These are phyloP conservation scores for Microcyclospora pomicola DNA, from an alignment of 2,329 filamentous ascomycete genomes.

Conservation along the genomic window DNA sequence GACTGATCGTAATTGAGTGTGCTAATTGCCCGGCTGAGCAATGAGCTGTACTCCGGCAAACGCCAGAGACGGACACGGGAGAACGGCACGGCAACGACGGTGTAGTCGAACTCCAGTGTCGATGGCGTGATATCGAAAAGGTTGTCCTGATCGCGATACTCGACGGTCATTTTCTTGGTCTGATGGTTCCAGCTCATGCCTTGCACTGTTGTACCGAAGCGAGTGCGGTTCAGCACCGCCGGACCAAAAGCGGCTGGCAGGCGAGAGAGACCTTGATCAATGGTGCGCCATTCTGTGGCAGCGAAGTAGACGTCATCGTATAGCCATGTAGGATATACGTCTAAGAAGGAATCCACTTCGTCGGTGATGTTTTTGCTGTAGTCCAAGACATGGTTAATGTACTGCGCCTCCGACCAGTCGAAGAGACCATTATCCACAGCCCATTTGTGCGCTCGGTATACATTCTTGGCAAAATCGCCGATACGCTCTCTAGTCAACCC, in stretches of 20 bases:
- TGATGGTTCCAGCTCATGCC: conserved; percentile 40
- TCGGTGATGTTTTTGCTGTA: conserved; percentile 43
- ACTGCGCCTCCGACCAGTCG: conserved; percentile 51
- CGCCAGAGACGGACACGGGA: conserved; percentile 49
- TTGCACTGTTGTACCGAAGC: conserved; percentile 43
- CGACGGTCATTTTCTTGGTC: conserved; percentile 41
- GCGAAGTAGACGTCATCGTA: conserved; percentile 48
- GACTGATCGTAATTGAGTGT: conserved; percentile 37
- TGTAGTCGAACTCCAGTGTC: conserved; percentile 48
- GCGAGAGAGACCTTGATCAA: conserved; percentile 46
- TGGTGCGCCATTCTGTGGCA: conserved; percentile 49
- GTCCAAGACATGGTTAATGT: conserved; percentile 45
- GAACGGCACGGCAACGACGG: conserved; percentile 52
- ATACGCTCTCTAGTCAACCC: conserved; percentile 22
- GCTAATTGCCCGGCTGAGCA: conserved; percentile 35
- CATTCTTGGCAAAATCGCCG: conserved; percentile 26
- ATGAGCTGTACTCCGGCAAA: conserved; percentile 40
- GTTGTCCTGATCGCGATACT: conserved; percentile 37
- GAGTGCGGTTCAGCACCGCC: conserved; percentile 43
- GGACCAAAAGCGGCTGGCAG: conserved; percentile 51
- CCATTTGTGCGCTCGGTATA: conserved; percentile 41
- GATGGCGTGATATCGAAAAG: conserved; percentile 30
- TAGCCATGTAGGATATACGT: conserved; percentile 36
- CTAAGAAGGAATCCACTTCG: conserved; percentile 31
- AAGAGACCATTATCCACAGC: conserved; percentile 43